Percentiles rank a stretch among this genome's conserved stretches.
These are phyloP conservation scores for Turritis glabra DNA, from an alignment of 345 rosid genomes.

Conservation along the genomic window DNA sequence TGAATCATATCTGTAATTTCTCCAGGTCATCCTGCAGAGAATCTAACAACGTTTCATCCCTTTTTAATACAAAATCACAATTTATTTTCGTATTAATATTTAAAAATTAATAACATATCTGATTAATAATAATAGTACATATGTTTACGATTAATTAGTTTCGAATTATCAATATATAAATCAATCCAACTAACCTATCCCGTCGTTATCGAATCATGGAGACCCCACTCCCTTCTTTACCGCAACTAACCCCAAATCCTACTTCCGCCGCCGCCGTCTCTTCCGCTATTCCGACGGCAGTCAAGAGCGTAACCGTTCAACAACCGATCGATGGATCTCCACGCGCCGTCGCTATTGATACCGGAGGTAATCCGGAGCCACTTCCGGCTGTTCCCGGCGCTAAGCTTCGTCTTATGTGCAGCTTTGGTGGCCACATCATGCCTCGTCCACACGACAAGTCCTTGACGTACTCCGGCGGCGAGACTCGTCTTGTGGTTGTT, in stretches of 20 bases:
- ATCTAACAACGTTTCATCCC: conserved; percentile 21
- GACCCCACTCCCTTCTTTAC: conserved; percentile 32
- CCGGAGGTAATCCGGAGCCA: conserved; percentile 44
- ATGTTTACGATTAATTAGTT: not conserved
- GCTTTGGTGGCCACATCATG: conserved; percentile 84
- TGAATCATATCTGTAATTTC: conserved; percentile 7
- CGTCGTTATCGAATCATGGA: conserved; percentile 35
- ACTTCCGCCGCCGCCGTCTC: conserved; percentile 25
- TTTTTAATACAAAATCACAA: not conserved
- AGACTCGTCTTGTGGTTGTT: conserved; percentile 60
- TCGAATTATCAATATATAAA: conserved; percentile 23
- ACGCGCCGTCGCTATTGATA: conserved; percentile 35
- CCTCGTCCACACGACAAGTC: conserved; percentile 91
- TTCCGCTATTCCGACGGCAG: conserved; percentile 27
- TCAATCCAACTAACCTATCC: conserved; percentile 11
- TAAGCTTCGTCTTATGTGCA: conserved; percentile 87
- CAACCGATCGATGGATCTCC: conserved; percentile 58
- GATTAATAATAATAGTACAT: not conserved
- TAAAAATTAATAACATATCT: not conserved
- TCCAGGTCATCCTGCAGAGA: conserved; percentile 10
- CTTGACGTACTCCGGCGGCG: conserved; percentile 74
- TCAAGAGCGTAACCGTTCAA: conserved; percentile 37
- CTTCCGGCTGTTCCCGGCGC: conserved; percentile 60
- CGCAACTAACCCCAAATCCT: conserved; percentile 31
- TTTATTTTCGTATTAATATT: no score